phyloP scores from a whole-genome alignment of 495 filamentous ascomycete genomes.

The Chaetomium fimeti region DNA sequence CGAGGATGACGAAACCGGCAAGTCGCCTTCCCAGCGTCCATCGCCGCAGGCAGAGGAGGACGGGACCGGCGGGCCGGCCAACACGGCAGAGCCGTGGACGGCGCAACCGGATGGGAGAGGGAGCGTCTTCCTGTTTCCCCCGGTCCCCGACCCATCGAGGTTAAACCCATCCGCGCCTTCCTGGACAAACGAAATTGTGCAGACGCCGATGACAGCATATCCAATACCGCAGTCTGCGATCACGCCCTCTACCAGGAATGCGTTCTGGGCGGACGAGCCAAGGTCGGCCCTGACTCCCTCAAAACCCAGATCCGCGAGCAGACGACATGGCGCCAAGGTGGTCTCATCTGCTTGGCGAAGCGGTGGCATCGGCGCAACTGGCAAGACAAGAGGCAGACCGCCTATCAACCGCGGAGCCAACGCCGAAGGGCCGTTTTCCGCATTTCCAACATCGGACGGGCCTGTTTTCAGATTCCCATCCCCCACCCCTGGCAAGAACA shows the following conservation, averaged over 20 bases:
- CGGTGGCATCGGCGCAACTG: constrained; percentile 60
- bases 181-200: constrained; percentile 39
- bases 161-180: constrained; percentile 24
- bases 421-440: constrained; percentile 77
- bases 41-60: constrained; percentile 63
- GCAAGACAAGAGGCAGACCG: constrained; percentile 80
- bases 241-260: constrained; percentile 28
- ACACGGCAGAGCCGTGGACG: constrained; percentile 45
- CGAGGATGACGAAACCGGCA: constrained; percentile 66
- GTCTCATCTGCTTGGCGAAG: constrained; percentile 95
- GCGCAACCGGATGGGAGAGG: constrained; percentile 50
- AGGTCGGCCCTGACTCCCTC: constrained; percentile 76
- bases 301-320: constrained; percentile 68
- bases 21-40: constrained; percentile 61
- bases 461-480: constrained; percentile 38
- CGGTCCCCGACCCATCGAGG: constrained; percentile 33
- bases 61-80: constrained; percentile 42
- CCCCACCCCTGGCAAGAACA: constrained; percentile 34
- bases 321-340: constrained; percentile 82
- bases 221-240: constrained; percentile 35
- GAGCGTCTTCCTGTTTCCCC: constrained; percentile 39
- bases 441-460: constrained; percentile 68
- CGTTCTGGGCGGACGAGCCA: constrained; percentile 42
- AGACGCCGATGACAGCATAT: constrained; percentile 50
- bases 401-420: constrained; percentile 66